Evolutionary conservation across 108 stramenopile species (phyloP).

Genomic region (Skeletonema menzelii): DNA sequence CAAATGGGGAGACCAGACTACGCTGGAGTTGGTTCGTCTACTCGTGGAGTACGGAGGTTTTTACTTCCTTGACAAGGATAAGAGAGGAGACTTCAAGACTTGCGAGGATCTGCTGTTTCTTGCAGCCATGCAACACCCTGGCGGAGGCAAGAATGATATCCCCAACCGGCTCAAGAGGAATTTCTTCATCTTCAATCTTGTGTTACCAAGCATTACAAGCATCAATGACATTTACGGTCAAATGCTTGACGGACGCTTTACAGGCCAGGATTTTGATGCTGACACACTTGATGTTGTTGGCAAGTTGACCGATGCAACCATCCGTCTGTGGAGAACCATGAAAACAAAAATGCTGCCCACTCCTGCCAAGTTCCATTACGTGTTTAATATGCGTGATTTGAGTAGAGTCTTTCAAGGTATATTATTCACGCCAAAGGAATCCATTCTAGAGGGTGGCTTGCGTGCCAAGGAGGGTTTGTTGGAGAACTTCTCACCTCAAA

Average conservation of each 20-base stretch:
- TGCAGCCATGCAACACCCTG: slow-evolving; percentile 91
- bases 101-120: slow-evolving; percentile 89
- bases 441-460: slow-evolving; percentile 66
- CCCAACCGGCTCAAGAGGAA: slow-evolving; percentile 92
- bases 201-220: slow-evolving; percentile 84
- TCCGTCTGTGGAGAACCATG: slow-evolving; percentile 77
- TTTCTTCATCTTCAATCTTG: slow-evolving; percentile 91
- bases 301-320: slow-evolving; percentile 82
- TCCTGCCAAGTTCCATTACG: slow-evolving; percentile 92
- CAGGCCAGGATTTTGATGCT: slow-evolving; percentile 54
- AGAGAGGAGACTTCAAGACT: slow-evolving; percentile 89
- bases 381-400: slow-evolving; percentile 93
- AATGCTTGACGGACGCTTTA: slow-evolving; percentile 84
- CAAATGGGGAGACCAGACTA: slow-evolving; percentile 93
- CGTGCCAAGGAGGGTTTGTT: slow-evolving; percentile 51
- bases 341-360: slow-evolving; percentile 91
- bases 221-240: slow-evolving; percentile 95
- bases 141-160: slow-evolving; percentile 91
- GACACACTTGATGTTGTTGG: slow-evolving; percentile 54
- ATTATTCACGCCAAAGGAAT: slow-evolving; percentile 80
- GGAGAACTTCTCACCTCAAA: slow-evolving; percentile 47
- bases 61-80: slow-evolving; percentile 93
- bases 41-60: slow-evolving; percentile 83
- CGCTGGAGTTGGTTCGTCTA: slow-evolving; percentile 86
- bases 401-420: slow-evolving; percentile 91